Evolutionary conservation across 257 asterid genomes (phyloP), one percentile per base, ranked within the genome.

Genomic region (Voacanga thouarsii): DNA sequence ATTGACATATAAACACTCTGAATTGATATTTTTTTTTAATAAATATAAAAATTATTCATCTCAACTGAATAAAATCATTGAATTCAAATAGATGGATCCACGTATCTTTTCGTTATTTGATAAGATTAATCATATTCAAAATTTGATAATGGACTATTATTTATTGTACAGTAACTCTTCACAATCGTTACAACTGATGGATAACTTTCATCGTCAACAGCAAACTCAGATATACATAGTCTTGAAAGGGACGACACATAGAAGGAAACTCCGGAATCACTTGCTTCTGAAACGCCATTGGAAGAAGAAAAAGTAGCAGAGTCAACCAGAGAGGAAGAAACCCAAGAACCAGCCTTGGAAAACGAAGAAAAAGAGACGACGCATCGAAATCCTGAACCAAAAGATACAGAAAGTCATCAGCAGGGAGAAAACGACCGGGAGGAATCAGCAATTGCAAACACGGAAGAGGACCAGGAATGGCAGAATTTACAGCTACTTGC

Each of bases 121-220:
- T n/a, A n/a, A n/a, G n/a, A n/a, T n/a, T n/a, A n/a, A n/a, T n/a
- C n/a, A n/a, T n/a, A n/a, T n/a, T n/a, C n/a, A n/a, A n/a, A n/a
- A n/a, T n/a, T n/a, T n/a, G n/a, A n/a, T n/a, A n/a, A n/a, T n/a
- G n/a, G n/a, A n/a, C n/a, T n/a, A n/a, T n/a, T n/a, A n/a, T n/a
- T n/a, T n/a, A n/a, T n/a, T n/a, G n/a, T n/a, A n/a, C n/a, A n/a
- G n/a, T n/a, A n/a, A n/a, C n/a, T n/a, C n/a, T n/a, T n/a, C n/a
- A n/a, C n/a, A n/a, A n/a, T n/a, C n/a, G n/a, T n/a, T n/a, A n/a
- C n/a, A n/a, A n/a, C n/a, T n/a, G n/a, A n/a, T n/a, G n/a, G n/a
- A n/a, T n/a, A n/a, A n/a, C n/a, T n/a, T 80, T 80, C 81, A 45
- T 82, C 92, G 74, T 85, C 87, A 7, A 82, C 85, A 7, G 71